These are phyloP conservation scores for Blastocystis sp. DNA, from an alignment of 352 stramenopile species.

Conservation along the genomic window DNA sequence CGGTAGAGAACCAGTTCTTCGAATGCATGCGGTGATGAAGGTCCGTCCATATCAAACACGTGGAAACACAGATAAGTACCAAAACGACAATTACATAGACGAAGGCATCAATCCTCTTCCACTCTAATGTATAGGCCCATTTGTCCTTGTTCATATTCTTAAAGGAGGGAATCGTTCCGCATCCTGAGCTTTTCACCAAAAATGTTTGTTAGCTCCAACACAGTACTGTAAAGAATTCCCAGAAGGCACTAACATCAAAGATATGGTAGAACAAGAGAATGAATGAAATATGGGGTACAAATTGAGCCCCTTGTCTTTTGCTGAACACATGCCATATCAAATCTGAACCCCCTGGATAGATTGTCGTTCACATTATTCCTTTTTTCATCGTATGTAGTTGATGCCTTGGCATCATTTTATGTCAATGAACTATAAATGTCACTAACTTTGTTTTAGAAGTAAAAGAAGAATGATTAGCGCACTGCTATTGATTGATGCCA, in stretches of 20 bases:
- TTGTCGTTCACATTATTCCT: background rate
- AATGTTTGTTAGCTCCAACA: background rate
- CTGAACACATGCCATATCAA: too few relatives aligned
- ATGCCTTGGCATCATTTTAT: background rate
- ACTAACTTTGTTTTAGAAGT: slow-evolving; percentile 38
- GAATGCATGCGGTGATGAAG: slow-evolving; percentile 62
- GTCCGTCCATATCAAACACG: slow-evolving; percentile 15
- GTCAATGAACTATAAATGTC: background rate
- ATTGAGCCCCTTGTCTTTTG: background rate
- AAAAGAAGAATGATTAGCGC: slow-evolving; percentile 38
- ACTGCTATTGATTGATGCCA: slow-evolving; percentile 41
- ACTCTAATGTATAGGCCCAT: slow-evolving; percentile 28
- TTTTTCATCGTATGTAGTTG: background rate
- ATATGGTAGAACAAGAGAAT: background rate
- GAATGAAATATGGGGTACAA: background rate
- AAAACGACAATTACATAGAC: slow-evolving; percentile 62
- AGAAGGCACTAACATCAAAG: too few relatives aligned
- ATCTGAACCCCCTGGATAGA: background rate
- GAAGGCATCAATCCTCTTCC: background rate
- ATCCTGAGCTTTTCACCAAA: background rate
- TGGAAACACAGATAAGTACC: slow-evolving; percentile 46
- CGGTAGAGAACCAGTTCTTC: slow-evolving; percentile 55
- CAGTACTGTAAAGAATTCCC: too few relatives aligned
- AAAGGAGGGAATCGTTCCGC: slow-evolving; percentile 48
- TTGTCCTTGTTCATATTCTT: slow-evolving; percentile 60